Percentiles rank a stretch among this genome's conserved stretches.
These are phyloP conservation scores for Exophiala dermatitidis DNA, from an alignment of 2,329 filamentous ascomycete species.

Conservation along the genomic window DNA sequence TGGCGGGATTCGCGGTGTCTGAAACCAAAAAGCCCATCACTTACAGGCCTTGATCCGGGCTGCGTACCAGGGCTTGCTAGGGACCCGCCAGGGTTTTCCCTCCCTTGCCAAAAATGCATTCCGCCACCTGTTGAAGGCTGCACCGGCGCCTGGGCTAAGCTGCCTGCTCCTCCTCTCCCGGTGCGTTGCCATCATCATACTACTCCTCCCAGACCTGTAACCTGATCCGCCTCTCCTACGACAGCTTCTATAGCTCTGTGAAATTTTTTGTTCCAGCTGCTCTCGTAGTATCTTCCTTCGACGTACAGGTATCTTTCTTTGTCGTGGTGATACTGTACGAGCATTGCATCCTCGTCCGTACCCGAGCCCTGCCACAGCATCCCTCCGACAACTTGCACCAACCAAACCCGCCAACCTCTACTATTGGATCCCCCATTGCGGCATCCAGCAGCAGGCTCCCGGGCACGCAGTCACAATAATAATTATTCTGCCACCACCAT, in stretches of 20 bases:
- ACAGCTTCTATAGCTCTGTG: not conserved
- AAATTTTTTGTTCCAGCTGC: not conserved
- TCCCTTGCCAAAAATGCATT: not conserved
- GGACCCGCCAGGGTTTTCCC: not conserved
- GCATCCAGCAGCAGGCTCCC: not conserved
- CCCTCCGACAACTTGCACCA: not conserved
- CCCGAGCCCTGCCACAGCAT: not conserved
- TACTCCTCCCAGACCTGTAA: not conserved
- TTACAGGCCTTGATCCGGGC: not conserved
- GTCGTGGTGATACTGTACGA: no score
- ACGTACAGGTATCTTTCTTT: no score
- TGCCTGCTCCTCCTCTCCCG: not conserved
- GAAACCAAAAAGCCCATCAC: not conserved
- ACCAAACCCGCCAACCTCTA: not conserved
- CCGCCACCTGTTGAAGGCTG: not conserved
- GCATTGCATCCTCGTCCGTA: no score
- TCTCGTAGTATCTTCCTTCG: not conserved
- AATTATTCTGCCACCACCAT: not conserved
- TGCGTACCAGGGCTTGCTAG: not conserved
- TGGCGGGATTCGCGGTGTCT: not conserved
- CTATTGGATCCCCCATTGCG: not conserved
- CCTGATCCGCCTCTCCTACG: not conserved
- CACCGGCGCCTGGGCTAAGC: no score
- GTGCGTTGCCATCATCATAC: not conserved
- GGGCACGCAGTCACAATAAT: not conserved